Evolutionary conservation across 1,284 basidiomycete genomes (phyloP), one percentile per base, ranked within the genome.

Genomic region (Pulchroboletus neoregius): DNA sequence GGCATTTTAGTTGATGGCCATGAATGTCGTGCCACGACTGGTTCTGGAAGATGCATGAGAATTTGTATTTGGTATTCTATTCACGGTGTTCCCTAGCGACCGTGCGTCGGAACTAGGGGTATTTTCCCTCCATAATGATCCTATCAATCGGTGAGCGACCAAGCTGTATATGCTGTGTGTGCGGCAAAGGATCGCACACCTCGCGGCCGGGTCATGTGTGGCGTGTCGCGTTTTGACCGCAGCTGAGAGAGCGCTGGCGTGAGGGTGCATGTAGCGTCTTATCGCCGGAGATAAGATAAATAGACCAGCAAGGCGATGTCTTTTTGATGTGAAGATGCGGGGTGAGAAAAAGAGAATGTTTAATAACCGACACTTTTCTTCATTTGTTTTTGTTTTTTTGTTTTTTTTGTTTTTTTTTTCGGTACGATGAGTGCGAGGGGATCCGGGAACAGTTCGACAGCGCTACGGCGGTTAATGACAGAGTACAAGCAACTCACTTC

Each of bases 21-120:
- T 94, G 91, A 94, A 94, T 61, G 84, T 94, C 37, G 84, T 94
- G 36, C 91, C 91, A 43, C 84, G 90, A 44, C 71, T 94, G 44
- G 75, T 92, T 50, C 74, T 94, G 49, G 91, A 91, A 58, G 87
- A 91, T 67, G 87, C 87, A 51, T 56, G 50, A 61, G 32, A 37
- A 38, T 32, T 11, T 40, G 38, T 51, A 41, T 48, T 43, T 43
- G n/a, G 35, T n/a, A n/a, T n/a, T n/a, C n/a, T n/a, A n/a, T n/a
- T n/a, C n/a, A 39, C 28, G 42, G 10, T 0, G 13, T 32, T 16
- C 48, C 15, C 8, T 54, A 27, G 43, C 38, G 32, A 53, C 48
- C 32, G 42, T 44, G 20, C 18, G 28, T 41, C 40, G 40, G 49
- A 39, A 39, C 16, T 24, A 32, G 43, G 43, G 22, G 20, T 20